phyloP scores from a whole-genome alignment of 1,284 basidiomycete genomes.

The Cryptococcus wingfieldii region DNA sequence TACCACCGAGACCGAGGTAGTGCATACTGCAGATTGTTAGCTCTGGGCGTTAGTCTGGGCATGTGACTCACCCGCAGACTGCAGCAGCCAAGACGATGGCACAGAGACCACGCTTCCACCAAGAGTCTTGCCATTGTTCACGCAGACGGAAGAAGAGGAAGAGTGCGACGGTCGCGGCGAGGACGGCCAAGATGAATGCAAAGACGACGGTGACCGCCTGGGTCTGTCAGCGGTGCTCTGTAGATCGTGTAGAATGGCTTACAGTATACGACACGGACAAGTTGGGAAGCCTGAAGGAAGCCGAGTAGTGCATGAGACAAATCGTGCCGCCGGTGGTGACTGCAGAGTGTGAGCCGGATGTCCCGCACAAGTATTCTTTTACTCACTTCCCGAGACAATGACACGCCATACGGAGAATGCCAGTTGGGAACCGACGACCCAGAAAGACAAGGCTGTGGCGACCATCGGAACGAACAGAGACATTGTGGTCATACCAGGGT shows the following conservation, averaged over 20 bases:
- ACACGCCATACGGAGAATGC: constrained; percentile 48
- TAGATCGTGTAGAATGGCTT: neutral
- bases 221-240: neutral
- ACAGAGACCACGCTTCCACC: constrained; percentile 52
- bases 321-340: constrained; percentile 15
- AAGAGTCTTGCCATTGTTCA: constrained; percentile 53
- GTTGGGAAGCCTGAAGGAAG: constrained; percentile 49
- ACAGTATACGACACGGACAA: constrained; percentile 35
- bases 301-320: constrained; percentile 53
- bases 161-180: constrained; percentile 51
- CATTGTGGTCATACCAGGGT: constrained; percentile 52
- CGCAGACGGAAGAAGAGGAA: constrained; percentile 52
- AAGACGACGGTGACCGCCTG: constrained; percentile 48
- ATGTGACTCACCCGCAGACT: constrained; percentile 44
- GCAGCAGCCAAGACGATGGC: constrained; percentile 49
- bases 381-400: constrained; percentile 46
- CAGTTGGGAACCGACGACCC: constrained; percentile 50
- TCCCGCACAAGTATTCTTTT: neutral
- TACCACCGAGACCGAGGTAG: constrained; percentile 52
- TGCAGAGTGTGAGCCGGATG: neutral
- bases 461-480: constrained; percentile 52
- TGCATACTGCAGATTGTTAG: constrained; percentile 44
- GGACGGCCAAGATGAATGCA: constrained; percentile 51
- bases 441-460: constrained; percentile 51
- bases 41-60: neutral